These are phyloP conservation scores for Cerrena zonata DNA, from an alignment of 1,284 basidiomycete genomes.

Conservation along the genomic window DNA sequence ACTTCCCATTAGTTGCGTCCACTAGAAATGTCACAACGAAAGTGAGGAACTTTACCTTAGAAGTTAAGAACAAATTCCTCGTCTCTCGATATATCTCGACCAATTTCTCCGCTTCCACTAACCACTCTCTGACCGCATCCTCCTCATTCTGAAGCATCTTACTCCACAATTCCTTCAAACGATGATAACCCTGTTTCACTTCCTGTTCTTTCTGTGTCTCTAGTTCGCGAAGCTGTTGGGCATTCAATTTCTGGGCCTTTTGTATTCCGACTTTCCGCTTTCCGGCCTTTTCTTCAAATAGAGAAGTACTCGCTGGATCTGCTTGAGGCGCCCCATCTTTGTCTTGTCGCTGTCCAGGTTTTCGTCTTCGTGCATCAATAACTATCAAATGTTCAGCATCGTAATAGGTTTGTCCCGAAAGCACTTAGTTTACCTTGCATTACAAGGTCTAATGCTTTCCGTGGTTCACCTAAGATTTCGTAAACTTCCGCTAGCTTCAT, in stretches of 20 bases:
- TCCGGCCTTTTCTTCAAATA: slow-evolving; percentile 50
- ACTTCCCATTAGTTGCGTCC: slow-evolving; percentile 28
- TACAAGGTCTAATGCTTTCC: slow-evolving; percentile 80
- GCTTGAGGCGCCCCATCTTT: slow-evolving; percentile 20
- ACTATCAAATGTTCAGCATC: background rate
- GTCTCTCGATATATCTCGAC: slow-evolving; percentile 87
- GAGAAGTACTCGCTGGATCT: slow-evolving; percentile 32
- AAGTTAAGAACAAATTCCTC: slow-evolving; percentile 73
- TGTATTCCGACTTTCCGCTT: slow-evolving; percentile 33
- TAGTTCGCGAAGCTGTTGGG: slow-evolving; percentile 50
- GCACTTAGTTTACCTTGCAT: slow-evolving; percentile 60
- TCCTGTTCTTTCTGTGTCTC: slow-evolving; percentile 62
- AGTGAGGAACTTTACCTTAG: slow-evolving; percentile 46
- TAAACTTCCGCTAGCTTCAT: slow-evolving; percentile 87
- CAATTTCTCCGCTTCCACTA: slow-evolving; percentile 78
- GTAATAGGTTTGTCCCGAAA: background rate
- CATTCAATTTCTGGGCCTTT: slow-evolving; percentile 41
- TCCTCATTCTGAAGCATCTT: slow-evolving; percentile 33
- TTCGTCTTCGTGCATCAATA: slow-evolving; percentile 45
- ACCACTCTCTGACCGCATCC: slow-evolving; percentile 61
- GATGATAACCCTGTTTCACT: slow-evolving; percentile 44
- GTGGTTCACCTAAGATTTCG: slow-evolving; percentile 74
- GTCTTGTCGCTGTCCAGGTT: slow-evolving; percentile 22
- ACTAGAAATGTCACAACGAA: slow-evolving; percentile 23
- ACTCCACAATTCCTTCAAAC: slow-evolving; percentile 44